Conservation (phyloP, 192 early-diverging fungal genomes). For the Linderina pennispora region DNA sequence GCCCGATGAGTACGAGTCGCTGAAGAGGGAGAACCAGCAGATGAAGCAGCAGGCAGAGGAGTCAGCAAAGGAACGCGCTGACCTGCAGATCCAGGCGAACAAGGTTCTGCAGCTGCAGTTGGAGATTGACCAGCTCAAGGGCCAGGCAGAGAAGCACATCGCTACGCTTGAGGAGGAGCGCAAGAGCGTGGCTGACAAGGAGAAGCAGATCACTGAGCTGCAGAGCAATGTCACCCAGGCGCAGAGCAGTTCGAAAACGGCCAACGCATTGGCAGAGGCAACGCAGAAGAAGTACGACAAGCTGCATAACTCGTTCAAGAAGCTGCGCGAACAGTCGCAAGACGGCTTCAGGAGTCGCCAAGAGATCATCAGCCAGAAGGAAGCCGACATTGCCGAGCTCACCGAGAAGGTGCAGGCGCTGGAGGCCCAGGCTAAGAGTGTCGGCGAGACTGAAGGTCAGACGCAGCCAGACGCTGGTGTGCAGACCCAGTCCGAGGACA, state of each 20-base stretch:
- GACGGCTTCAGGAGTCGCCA: slow-evolving; percentile 24
- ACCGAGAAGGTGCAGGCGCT: slow-evolving; percentile 15
- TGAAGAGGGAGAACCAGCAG: slow-evolving; percentile 48
- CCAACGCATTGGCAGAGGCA: slow-evolving; percentile 3
- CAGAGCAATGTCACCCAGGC: slow-evolving; percentile 1
- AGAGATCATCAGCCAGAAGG: slow-evolving; percentile 9
- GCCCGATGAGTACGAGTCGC: slow-evolving; percentile 65
- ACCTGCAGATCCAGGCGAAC: slow-evolving; percentile 3
- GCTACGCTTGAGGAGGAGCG: slow-evolving; percentile 2
- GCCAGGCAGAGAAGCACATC: slow-evolving; percentile 4
- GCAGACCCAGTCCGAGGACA: slow-evolving; percentile 12
- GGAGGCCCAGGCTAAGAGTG: slow-evolving; percentile 3
- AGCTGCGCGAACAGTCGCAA: slow-evolving; percentile 32
- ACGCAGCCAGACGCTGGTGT: slow-evolving; percentile 17
- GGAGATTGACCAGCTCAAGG: slow-evolving; percentile 13
- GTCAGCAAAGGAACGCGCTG: slow-evolving; percentile 5
- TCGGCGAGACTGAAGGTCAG: slow-evolving; percentile 3
- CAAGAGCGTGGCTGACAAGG: background rate
- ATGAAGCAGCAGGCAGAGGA: background rate
- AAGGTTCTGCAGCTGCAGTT: slow-evolving; percentile 4
- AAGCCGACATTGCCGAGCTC: slow-evolving; percentile 26
- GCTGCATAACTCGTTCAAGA: slow-evolving; percentile 27
- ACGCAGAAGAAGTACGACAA: slow-evolving; percentile 27
- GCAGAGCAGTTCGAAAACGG: background rate
- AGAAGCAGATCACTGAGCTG: background rate